Percentiles rank a stretch among this genome's conserved stretches.
phyloP scores from a whole-genome alignment of 2,329 filamentous ascomycete species.

The Colletotrichum phormii region DNA sequence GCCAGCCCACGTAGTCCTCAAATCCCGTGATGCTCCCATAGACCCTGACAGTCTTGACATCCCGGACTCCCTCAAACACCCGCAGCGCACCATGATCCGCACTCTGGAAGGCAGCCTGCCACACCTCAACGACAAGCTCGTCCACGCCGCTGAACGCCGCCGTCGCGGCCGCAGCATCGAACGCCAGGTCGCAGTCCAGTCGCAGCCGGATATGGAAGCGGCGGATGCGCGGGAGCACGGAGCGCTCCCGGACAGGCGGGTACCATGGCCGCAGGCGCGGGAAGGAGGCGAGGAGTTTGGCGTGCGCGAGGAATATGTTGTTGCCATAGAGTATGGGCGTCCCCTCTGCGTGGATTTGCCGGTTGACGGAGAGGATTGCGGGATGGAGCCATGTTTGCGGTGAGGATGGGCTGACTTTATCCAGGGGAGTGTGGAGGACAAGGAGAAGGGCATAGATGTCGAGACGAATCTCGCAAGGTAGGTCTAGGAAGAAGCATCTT shows the following conservation, averaged over 20 bases:
- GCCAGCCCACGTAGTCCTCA: constrained; percentile 55
- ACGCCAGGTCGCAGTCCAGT: constrained; percentile 53
- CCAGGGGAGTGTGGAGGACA: constrained; percentile 45
- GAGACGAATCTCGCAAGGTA: constrained; percentile 59
- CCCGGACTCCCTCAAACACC: constrained; percentile 56
- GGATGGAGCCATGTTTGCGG: constrained; percentile 44
- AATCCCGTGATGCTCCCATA: constrained; percentile 54
- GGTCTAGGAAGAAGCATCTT: constrained; percentile 47
- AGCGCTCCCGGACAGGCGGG: constrained; percentile 45
- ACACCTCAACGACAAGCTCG: constrained; percentile 53
- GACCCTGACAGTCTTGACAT: constrained; percentile 50
- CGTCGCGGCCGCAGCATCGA: constrained; percentile 44
- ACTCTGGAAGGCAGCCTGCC: constrained; percentile 52
- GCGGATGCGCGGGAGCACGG: constrained; percentile 48
- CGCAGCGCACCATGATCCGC: constrained; percentile 51
- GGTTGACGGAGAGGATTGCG: constrained; percentile 53
- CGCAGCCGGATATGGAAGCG: constrained; percentile 54
- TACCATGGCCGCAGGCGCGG: constrained; percentile 52
- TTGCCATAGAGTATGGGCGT: constrained; percentile 53
- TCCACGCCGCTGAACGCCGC: constrained; percentile 50
- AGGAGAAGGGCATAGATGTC: constrained; percentile 58
- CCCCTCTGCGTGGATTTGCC: constrained; percentile 55
- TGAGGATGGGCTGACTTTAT: constrained; percentile 28
- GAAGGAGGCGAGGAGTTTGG: constrained; percentile 52
- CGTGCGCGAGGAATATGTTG: constrained; percentile 59